A percentile compares a stretch with the other conserved stretches of the same genome.
Conservation (phyloP, 257 asterid genomes). For the Petunia secreta region DNA sequence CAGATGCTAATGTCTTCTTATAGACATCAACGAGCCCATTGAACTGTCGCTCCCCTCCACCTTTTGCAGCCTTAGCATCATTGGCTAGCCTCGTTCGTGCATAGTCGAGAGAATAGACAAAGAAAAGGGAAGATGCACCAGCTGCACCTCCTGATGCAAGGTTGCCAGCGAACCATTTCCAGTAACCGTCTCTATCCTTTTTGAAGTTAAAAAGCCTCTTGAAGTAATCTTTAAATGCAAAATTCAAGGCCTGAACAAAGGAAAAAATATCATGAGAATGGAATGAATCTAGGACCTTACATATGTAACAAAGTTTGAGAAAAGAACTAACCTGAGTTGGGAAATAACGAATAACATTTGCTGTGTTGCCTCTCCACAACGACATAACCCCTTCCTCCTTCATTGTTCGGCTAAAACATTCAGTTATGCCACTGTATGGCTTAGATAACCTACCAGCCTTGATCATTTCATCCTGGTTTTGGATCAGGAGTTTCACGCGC, state of each 20-base stretch:
- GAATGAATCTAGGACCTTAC: background rate
- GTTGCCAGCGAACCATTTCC: slow-evolving; percentile 54
- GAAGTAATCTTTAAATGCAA: slow-evolving; percentile 53
- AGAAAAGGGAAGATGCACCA: slow-evolving; percentile 52
- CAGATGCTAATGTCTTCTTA: slow-evolving; percentile 46
- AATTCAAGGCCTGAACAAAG: slow-evolving; percentile 44
- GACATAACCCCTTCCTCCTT: slow-evolving; percentile 43
- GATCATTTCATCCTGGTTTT: slow-evolving; percentile 55
- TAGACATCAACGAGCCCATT: slow-evolving; percentile 54
- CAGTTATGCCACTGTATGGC: slow-evolving; percentile 48
- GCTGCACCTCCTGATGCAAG: slow-evolving; percentile 59
- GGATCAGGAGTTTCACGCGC: slow-evolving; percentile 50
- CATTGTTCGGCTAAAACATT: slow-evolving; percentile 45
- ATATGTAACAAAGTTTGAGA: background rate
- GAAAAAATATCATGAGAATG: background rate
- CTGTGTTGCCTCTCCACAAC: slow-evolving; percentile 57
- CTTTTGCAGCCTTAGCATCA: slow-evolving; percentile 52
- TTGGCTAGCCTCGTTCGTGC: slow-evolving; percentile 52
- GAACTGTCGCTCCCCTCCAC: slow-evolving; percentile 47
- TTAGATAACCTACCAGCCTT: slow-evolving; percentile 48
- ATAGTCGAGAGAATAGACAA: slow-evolving; percentile 52
- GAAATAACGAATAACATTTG: slow-evolving; percentile 51
- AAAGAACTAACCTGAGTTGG: slow-evolving; percentile 47
- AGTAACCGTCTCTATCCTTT: slow-evolving; percentile 50
- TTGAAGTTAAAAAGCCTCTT: slow-evolving; percentile 49